Percentiles rank a stretch among this genome's conserved stretches.
phyloP scores from a whole-genome alignment of 768 basidiomycete genomes.

The Galerina marginata region DNA sequence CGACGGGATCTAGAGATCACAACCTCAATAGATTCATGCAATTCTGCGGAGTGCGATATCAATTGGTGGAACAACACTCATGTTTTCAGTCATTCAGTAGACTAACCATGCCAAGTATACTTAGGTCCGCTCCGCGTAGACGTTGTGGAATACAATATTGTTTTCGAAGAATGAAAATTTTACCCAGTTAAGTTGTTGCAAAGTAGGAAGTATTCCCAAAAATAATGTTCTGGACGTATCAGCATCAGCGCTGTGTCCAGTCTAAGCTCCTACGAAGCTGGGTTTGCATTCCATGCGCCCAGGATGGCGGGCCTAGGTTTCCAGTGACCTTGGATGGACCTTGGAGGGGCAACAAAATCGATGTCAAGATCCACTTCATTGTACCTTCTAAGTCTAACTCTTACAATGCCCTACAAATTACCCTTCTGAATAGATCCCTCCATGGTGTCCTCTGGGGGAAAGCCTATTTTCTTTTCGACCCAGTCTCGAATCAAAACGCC shows the following conservation, averaged over 20 bases:
- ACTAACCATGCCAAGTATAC: conserved; percentile 15
- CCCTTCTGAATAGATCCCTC: conserved; percentile 17
- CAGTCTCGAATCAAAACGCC: conserved; percentile 87
- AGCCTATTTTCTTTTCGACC: conserved; percentile 64
- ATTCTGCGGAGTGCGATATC: conserved; percentile 61
- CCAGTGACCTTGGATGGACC: too few species aligned
- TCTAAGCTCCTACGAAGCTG: too few species aligned
- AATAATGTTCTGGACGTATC: too few species aligned
- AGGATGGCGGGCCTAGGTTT: too few species aligned
- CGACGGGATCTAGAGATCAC: conserved; percentile 43
- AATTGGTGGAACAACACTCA: conserved; percentile 47
- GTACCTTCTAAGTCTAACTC: too few species aligned
- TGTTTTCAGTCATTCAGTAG: conserved; percentile 1
- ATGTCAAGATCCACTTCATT: too few species aligned
- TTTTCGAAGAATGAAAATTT: neutral
- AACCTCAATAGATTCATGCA: conserved; percentile 64
- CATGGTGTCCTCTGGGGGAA: conserved; percentile 27
- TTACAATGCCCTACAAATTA: conserved; percentile 24
- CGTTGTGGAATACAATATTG: neutral
- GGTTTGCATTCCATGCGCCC: too few species aligned
- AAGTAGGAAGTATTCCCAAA: too few species aligned
- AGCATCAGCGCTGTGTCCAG: too few species aligned
- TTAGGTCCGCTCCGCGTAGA: conserved; percentile 18
- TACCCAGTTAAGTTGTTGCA: too few species aligned
- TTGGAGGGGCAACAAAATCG: too few species aligned